A percentile compares a stretch with the other conserved stretches of the same genome.
phyloP scores from a whole-genome alignment of 805 yeast genomes.

The Candida broadrunensis region DNA sequence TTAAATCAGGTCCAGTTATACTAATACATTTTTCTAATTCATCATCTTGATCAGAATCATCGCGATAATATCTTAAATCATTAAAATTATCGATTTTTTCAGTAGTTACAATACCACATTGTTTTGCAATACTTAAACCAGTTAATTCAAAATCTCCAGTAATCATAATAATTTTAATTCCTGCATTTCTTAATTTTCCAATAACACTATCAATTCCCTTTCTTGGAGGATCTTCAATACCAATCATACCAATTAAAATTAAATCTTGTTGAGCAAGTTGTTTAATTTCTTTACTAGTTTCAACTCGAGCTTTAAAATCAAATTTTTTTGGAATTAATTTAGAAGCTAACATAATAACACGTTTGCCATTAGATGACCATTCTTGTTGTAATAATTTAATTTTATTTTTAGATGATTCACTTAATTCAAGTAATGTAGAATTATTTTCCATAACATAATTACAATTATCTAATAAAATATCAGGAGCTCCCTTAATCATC shows the following conservation, averaged over 20 bases:
- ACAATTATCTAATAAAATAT: slow-evolving; percentile 34
- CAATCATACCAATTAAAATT: slow-evolving; percentile 34
- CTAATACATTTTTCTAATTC: slow-evolving; percentile 23
- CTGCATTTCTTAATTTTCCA: slow-evolving; percentile 31
- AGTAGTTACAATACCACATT: slow-evolving; percentile 33
- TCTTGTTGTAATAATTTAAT: slow-evolving; percentile 22
- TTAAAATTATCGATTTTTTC: slow-evolving; percentile 14
- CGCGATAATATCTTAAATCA: slow-evolving; percentile 1
- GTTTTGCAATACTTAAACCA: slow-evolving; percentile 48
- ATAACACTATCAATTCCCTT: slow-evolving; percentile 31
- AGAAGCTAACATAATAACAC: slow-evolving; percentile 28
- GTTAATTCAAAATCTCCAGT: slow-evolving; percentile 56
- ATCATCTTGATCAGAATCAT: slow-evolving; percentile 12
- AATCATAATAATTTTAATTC: slow-evolving; percentile 41
- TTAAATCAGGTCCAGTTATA: slow-evolving; percentile 31
- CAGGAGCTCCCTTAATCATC: slow-evolving; percentile 47
- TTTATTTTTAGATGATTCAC: slow-evolving; percentile 10
- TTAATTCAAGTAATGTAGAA: slow-evolving; percentile 15
- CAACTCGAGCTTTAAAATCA: slow-evolving; percentile 9
- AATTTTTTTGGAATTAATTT: slow-evolving; percentile 15
- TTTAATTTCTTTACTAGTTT: slow-evolving; percentile 10
- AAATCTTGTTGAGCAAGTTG: slow-evolving; percentile 9
- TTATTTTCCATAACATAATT: slow-evolving; percentile 11
- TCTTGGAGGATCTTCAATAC: slow-evolving; percentile 45
- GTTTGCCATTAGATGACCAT: slow-evolving; percentile 37